These are phyloP conservation scores for Spergularia marina DNA, from an alignment of 148 eudicot genomes.

Conservation along the genomic window DNA sequence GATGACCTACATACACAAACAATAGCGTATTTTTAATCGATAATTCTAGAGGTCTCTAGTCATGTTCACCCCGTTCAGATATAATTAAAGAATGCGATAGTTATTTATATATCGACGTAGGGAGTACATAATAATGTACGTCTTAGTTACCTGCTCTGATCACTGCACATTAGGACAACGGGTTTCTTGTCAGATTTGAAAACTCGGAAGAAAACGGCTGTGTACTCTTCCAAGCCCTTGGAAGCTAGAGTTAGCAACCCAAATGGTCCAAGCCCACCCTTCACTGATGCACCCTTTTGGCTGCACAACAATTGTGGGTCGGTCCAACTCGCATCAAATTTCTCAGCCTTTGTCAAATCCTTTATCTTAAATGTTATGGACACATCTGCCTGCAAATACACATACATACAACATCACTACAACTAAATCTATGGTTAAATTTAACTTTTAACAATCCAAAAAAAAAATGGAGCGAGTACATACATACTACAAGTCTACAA, in stretches of 20 bases:
- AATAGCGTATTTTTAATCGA: not conserved
- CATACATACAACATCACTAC: not conserved
- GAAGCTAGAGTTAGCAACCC: conserved; percentile 64
- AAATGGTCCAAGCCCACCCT: conserved; percentile 61
- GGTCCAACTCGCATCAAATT: conserved; percentile 41
- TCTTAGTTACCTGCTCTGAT: conserved; percentile 47
- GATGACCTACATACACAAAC: conserved; percentile 31
- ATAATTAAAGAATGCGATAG: too few relatives aligned
- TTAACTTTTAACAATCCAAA: too few relatives aligned
- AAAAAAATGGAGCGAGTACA: too few relatives aligned
- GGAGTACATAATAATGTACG: too few relatives aligned
- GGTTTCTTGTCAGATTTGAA: conserved; percentile 40
- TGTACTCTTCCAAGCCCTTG: conserved; percentile 47
- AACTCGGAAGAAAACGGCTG: conserved; percentile 62
- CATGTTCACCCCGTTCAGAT: too few relatives aligned
- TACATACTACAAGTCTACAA: too few relatives aligned
- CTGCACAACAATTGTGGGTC: conserved; percentile 53
- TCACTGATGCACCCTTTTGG: conserved; percentile 38
- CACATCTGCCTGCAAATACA: conserved; percentile 51
- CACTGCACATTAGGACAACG: conserved; percentile 73
- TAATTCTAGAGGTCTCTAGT: too few relatives aligned
- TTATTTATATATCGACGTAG: too few relatives aligned
- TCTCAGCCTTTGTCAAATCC: conserved; percentile 39
- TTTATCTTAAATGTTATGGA: conserved; percentile 46
- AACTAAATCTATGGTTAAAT: not conserved